Conservation (phyloP, 2,329 filamentous ascomycete genomes). For the Thielaviopsis musarum region DNA sequence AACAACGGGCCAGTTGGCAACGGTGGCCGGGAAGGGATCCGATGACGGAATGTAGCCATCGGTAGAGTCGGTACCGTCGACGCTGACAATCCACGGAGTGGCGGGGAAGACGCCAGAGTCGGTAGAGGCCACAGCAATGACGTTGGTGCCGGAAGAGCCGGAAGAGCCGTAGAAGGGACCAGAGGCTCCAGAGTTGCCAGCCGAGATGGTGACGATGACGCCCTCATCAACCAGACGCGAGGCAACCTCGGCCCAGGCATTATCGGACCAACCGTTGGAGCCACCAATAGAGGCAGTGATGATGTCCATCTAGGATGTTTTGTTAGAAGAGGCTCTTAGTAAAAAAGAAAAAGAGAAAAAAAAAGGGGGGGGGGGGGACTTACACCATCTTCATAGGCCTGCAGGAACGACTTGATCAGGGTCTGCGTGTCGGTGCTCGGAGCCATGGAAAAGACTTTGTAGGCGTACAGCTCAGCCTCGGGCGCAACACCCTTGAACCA, state of each 20-base stretch:
- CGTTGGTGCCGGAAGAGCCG: slow-evolving; percentile 24
- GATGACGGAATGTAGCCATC: background rate
- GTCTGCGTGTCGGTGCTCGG: slow-evolving; percentile 15
- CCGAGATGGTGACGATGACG: slow-evolving; percentile 31
- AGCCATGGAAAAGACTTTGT: slow-evolving; percentile 7
- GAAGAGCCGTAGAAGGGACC: slow-evolving; percentile 29
- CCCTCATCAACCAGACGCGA: slow-evolving; percentile 27
- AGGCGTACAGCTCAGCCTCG: slow-evolving; percentile 13
- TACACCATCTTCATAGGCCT: slow-evolving; percentile 20
- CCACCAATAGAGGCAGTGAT: slow-evolving; percentile 26
- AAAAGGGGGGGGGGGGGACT: no score
- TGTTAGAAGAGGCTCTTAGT: no score
- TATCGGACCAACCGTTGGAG: slow-evolving; percentile 23
- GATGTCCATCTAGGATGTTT: slow-evolving; percentile 18
- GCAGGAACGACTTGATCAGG: slow-evolving; percentile 20
- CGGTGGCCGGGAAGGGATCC: background rate
- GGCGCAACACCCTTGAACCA: slow-evolving; percentile 15
- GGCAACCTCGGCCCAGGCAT: slow-evolving; percentile 25
- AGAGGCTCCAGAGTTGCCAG: slow-evolving; percentile 31
- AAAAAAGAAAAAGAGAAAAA: no score
- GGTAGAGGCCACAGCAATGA: slow-evolving; percentile 21
- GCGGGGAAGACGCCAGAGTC: slow-evolving; percentile 1
- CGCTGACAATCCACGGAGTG: background rate
- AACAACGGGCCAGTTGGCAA: background rate
- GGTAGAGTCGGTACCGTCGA: background rate